Evolutionary conservation across 148 eudicot species (phyloP).

Genomic region (Fallopia convolvulus): DNA sequence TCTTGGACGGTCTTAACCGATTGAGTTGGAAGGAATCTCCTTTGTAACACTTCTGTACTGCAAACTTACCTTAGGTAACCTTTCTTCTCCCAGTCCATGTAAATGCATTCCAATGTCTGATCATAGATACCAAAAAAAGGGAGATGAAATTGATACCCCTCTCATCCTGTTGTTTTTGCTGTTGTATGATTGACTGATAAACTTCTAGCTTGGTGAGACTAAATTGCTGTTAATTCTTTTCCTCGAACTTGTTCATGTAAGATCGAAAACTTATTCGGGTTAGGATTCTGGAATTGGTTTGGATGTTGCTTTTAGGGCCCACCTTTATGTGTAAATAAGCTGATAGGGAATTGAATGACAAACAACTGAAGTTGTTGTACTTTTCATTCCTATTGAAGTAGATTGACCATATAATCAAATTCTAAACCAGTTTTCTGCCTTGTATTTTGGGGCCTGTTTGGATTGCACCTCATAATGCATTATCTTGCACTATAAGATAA

Average conservation of each 20-base stretch:
- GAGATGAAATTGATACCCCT: neutral
- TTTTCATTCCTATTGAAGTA: neutral
- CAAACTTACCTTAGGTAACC: neutral
- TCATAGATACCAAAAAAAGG: neutral
- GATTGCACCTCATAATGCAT: too few species aligned
- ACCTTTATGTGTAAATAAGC: neutral
- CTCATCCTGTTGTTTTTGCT: neutral
- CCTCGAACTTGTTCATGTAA: neutral
- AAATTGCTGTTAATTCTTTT: neutral
- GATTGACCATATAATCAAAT: neutral
- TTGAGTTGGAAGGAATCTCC: conserved; percentile 69
- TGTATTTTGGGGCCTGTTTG: neutral
- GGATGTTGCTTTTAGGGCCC: neutral
- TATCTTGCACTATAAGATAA: too few species aligned
- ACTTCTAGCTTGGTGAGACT: neutral
- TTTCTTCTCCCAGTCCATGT: neutral
- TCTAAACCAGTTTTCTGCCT: neutral
- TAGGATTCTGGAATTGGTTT: neutral
- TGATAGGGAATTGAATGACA: neutral
- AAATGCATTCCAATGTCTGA: neutral
- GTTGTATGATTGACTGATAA: neutral
- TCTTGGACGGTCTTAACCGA: conserved; percentile 78
- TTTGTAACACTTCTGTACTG: conserved; percentile 21
- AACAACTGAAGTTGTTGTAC: neutral
- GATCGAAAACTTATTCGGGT: neutral